phyloP scores from a whole-genome alignment of 345 rosid genomes.

The Heritiera fomes region DNA sequence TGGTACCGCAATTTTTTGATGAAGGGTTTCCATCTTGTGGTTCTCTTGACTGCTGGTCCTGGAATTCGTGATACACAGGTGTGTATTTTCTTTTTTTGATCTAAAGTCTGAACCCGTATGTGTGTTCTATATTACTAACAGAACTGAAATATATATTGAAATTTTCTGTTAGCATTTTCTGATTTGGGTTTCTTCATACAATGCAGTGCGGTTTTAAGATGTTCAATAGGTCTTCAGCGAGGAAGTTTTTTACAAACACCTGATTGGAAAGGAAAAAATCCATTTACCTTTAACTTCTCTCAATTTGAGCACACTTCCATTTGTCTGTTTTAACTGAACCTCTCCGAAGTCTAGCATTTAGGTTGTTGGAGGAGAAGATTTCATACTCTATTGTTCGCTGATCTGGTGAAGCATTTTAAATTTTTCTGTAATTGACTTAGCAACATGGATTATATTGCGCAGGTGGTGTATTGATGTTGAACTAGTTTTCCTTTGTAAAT shows the following conservation, averaged over 20 bases:
- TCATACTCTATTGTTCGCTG: background rate
- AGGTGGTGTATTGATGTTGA: constrained; percentile 99
- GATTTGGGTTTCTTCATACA: constrained; percentile 19
- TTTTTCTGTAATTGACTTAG: background rate
- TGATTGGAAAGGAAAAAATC: constrained; percentile 53
- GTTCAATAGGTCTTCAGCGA: constrained; percentile 95
- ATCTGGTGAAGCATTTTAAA: background rate
- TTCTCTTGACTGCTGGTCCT: constrained; percentile 82
- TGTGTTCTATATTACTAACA: background rate
- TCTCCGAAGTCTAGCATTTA: background rate
- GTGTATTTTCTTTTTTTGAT: background rate
- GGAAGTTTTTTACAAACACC: constrained; percentile 79
- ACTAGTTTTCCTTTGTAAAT: constrained; percentile 83
- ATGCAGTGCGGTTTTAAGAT: constrained; percentile 95
- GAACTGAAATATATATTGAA: background rate
- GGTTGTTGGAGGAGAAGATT: background rate
- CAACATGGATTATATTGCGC: constrained; percentile 17
- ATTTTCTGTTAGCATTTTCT: background rate
- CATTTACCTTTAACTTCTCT: too few relatives aligned
- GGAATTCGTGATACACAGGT: constrained; percentile 99
- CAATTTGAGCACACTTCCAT: background rate
- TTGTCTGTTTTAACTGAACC: background rate
- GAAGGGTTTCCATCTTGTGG: constrained; percentile 98
- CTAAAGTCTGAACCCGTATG: background rate
- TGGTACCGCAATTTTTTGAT: constrained; percentile 95